phyloP scores from a whole-genome alignment of 1,139 yeast species.

The Yamadazyma sp. region DNA sequence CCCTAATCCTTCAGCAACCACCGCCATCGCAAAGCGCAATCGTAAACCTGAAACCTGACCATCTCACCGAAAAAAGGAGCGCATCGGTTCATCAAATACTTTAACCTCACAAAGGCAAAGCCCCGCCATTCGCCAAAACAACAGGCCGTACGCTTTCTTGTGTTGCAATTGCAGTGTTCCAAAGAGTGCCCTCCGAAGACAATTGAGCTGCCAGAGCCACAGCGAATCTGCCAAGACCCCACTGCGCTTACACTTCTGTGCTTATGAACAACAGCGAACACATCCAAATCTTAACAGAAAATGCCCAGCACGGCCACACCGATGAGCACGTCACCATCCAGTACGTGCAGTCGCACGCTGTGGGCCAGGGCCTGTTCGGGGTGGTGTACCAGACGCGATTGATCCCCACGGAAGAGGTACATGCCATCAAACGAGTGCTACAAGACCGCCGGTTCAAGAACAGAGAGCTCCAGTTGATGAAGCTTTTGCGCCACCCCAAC shows the following conservation, averaged over 20 bases:
- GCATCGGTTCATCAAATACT: not conserved
- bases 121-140: no score
- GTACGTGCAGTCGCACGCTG: conserved; percentile 77
- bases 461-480: conserved; percentile 95
- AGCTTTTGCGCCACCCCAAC: conserved; percentile 79
- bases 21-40: not conserved
- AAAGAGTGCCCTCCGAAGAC: no score
- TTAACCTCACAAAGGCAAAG: not conserved
- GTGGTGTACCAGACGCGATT: conserved; percentile 88
- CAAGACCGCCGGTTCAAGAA: conserved; percentile 95
- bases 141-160: no score
- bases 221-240: no score
- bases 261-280: not conserved
- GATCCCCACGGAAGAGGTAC: conserved; percentile 69
- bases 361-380: conserved; percentile 97
- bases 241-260: not conserved
- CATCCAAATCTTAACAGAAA: conserved; percentile 2
- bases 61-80: not conserved
- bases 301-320: conserved; percentile 4
- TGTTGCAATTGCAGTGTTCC: not conserved
- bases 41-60: not conserved
- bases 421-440: conserved; percentile 91
- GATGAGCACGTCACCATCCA: conserved; percentile 56
- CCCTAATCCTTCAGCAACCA: no score
- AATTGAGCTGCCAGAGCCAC: no score